A percentile compares a stretch with the other conserved stretches of the same genome.
These are phyloP conservation scores for Lolium perenne DNA, from an alignment of 176 grass and related monocot species.

Conservation along the genomic window DNA sequence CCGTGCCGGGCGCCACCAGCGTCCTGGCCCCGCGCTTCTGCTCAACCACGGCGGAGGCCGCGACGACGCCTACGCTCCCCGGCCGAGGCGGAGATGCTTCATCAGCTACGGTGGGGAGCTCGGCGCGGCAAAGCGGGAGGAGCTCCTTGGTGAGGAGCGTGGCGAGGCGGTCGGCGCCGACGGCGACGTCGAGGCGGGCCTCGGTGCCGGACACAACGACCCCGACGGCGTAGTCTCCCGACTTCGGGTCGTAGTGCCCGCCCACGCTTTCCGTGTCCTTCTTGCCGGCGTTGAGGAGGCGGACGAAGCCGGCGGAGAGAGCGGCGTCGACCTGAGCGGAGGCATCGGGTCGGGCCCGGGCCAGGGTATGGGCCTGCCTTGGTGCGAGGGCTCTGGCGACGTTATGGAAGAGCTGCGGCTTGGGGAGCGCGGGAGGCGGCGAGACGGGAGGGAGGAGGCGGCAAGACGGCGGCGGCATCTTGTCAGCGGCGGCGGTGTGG, in stretches of 20 bases:
- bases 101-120: slow-evolving; percentile 24
- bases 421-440: slow-evolving; percentile 33
- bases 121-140: slow-evolving; percentile 70
- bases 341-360: neutral
- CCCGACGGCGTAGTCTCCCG: slow-evolving; percentile 74
- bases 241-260: slow-evolving; percentile 73
- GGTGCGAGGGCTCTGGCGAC: neutral
- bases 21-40: slow-evolving; percentile 47
- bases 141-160: slow-evolving; percentile 87
- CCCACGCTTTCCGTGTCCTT: neutral
- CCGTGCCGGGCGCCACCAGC: slow-evolving; percentile 67
- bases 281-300: slow-evolving; percentile 17
- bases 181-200: slow-evolving; percentile 75
- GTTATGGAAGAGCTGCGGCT: slow-evolving; percentile 14
- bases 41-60: slow-evolving; percentile 35
- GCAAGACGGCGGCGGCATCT: slow-evolving; percentile 32
- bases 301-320: slow-evolving; percentile 44
- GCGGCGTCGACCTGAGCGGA: slow-evolving; percentile 34
- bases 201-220: slow-evolving; percentile 82
- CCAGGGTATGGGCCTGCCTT: neutral
- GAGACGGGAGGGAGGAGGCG: slow-evolving; percentile 24
- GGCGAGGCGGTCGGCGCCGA: slow-evolving; percentile 80
- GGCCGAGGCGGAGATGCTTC: slow-evolving; percentile 25
- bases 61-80: slow-evolving; percentile 68
- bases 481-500: neutral